phyloP scores from a whole-genome alignment of 495 filamentous ascomycete genomes.

The Cryomyces minteri region DNA sequence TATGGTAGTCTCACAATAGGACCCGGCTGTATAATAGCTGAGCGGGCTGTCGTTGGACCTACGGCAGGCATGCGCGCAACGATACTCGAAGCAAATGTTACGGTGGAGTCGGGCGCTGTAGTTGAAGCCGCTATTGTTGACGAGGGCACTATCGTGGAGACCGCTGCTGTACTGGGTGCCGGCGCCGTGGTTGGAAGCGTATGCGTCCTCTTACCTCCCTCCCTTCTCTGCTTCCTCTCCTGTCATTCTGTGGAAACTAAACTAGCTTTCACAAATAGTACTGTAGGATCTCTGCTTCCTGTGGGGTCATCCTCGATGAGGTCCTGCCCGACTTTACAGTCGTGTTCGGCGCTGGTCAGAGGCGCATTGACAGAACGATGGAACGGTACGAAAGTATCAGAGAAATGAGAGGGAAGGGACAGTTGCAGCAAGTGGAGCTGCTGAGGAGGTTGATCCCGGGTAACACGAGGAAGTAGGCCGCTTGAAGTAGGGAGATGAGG shows the following conservation, averaged over 20 bases:
- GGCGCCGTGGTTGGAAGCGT: conserved; percentile 49
- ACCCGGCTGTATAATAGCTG: conserved; percentile 12
- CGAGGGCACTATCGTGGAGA: conserved; percentile 43
- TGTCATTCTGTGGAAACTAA: not conserved
- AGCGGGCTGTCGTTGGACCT: conserved; percentile 13
- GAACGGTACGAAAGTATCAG: conserved; percentile 20
- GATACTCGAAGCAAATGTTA: conserved; percentile 9
- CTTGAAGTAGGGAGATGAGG: not conserved
- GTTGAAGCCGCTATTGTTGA: conserved; percentile 44
- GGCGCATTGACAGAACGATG: conserved; percentile 33
- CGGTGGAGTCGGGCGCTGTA: conserved; percentile 39
- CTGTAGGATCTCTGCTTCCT: conserved; percentile 36
- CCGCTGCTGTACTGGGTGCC: conserved; percentile 37
- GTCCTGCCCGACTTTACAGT: conserved; percentile 46
- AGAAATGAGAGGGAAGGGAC: conserved; percentile 33
- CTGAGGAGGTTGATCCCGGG: conserved; percentile 42
- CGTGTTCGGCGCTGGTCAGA: conserved; percentile 34
- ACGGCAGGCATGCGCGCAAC: not conserved
- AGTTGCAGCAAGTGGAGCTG: conserved; percentile 43
- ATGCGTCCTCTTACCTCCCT: conserved; percentile 10
- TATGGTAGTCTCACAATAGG: conserved; percentile 56
- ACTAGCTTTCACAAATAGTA: conserved; percentile 6
- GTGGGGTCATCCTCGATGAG: conserved; percentile 32
- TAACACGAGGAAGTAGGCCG: conserved; percentile 34
- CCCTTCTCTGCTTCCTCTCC: not conserved